Conservation (phyloP, 2,329 filamentous ascomycete genomes). For the Venturiaceae sp. region DNA sequence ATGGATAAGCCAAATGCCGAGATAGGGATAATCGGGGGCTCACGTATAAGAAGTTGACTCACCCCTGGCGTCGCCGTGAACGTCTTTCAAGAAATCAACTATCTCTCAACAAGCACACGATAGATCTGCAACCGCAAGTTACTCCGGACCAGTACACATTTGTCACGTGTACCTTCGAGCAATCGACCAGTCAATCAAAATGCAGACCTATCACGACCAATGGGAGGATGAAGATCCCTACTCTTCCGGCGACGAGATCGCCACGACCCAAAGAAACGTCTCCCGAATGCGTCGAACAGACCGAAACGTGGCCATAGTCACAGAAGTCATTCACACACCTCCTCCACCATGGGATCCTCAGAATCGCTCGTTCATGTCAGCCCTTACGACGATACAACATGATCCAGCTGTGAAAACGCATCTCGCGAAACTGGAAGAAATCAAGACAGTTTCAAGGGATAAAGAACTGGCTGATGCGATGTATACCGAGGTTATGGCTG, state of each 20-base stretch:
- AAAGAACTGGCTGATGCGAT: background rate
- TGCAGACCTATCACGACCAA: no score
- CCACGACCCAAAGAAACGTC: background rate
- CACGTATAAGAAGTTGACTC: background rate
- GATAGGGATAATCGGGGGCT: background rate
- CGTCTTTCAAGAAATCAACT: no score
- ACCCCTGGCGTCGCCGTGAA: background rate
- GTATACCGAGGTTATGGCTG: slow-evolving; percentile 5
- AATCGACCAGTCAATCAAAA: no score
- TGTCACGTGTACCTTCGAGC: no score
- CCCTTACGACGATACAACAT: background rate
- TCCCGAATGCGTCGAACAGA: background rate
- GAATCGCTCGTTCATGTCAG: background rate
- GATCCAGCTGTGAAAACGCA: background rate
- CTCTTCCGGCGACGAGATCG: background rate
- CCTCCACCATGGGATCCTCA: slow-evolving; percentile 12
- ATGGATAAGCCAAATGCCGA: background rate
- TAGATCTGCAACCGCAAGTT: no score
- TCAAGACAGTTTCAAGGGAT: background rate
- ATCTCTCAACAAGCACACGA: no score
- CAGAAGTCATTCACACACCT: background rate
- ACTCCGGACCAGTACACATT: no score
- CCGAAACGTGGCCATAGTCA: background rate
- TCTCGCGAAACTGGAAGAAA: background rate
- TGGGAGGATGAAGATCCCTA: background rate